A percentile compares a stretch with the other conserved stretches of the same genome.
Evolutionary conservation across 1,284 basidiomycete genomes (phyloP).

Genomic region (Heterobasidion irregulare): DNA sequence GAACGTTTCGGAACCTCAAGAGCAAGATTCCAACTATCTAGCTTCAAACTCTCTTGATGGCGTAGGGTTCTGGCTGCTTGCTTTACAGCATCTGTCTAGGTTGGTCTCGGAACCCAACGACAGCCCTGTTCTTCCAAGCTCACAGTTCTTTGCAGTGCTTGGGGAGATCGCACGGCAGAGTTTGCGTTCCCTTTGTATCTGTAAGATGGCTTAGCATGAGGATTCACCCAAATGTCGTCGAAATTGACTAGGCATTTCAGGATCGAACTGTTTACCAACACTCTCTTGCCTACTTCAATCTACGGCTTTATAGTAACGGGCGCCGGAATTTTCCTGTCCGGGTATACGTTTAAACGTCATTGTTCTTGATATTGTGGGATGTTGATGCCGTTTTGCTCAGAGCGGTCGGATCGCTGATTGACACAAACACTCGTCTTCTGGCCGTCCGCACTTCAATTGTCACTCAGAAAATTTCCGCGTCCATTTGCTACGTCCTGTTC

Average conservation of each 20-base stretch:
- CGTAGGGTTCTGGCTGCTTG: too few species aligned
- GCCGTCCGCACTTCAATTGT: conserved; percentile 29
- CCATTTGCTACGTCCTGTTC: conserved; percentile 25
- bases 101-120: too few species aligned
- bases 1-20: too few species aligned
- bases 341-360: not conserved
- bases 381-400: conserved; percentile 9
- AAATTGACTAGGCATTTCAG: not conserved
- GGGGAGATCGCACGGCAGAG: conserved; percentile 29
- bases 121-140: too few species aligned
- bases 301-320: conserved; percentile 31
- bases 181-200: conserved; percentile 35
- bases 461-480: conserved; percentile 30
- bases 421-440: conserved; percentile 23
- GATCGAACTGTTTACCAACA: conserved; percentile 31
- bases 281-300: conserved; percentile 35
- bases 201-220: not conserved
- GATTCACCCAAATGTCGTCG: not conserved
- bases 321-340: conserved; percentile 19
- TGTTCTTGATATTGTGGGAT: conserved; percentile 19
- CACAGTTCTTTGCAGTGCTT: conserved; percentile 18
- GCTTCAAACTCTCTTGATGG: too few species aligned
- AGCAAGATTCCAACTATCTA: too few species aligned
- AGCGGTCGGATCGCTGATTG: conserved; percentile 30
- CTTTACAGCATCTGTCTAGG: too few species aligned